Base-by-base conservation (phyloP, 495 filamentous ascomycete genomes). In the Penicillium waksmanii region DNA sequence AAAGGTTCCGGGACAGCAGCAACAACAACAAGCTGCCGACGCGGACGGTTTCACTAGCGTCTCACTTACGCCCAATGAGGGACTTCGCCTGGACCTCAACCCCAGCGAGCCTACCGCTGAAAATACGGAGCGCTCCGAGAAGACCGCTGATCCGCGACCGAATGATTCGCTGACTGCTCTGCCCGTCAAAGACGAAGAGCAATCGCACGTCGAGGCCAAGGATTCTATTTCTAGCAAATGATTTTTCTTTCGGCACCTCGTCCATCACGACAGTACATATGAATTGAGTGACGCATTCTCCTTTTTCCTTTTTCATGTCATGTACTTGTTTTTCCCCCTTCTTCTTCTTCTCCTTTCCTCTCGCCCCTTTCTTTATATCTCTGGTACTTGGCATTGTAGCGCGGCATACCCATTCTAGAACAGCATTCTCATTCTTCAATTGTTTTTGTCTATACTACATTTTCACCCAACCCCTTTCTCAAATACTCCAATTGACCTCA, bases 1-100 rank as follows among this genome's bases (percentile, higher is more conserved):
- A 23, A 56, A 65, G 23, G 38, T 55, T 10, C 3, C 31, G n/a
- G 23, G 44, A 0, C 19, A 52, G 23, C 31, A 34, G 1, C 23
- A 31, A 1, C 27, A 31, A 31, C 27, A 31, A 7, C 27, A 31
- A 31, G 3, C 23, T 46, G 46, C 50, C 19, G 65, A 67, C 25
- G 51, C 50, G 18, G 67, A 68, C 23, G 67, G 67, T 9, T 70
- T 68, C 36, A 52, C 60, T 3, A 51, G 64, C 15, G 67, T 69
- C 15, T 44, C 64, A 18, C 59, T 69, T 2, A 57, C 61, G 12
- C 51, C 66, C 2, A 44, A 53, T 2, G 61, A 66, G 7, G 66
- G 64, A 5, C 40, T 66, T 5, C 48, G 51, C 27, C 43, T 52
- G 34, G 53, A 63, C 19, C 15, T 58, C n/a, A 53, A 66, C 19